Percentiles rank a stretch among this genome's conserved stretches.
These are phyloP conservation scores for Reutealis trisperma DNA, from an alignment of 345 rosid species.

Conservation along the genomic window DNA sequence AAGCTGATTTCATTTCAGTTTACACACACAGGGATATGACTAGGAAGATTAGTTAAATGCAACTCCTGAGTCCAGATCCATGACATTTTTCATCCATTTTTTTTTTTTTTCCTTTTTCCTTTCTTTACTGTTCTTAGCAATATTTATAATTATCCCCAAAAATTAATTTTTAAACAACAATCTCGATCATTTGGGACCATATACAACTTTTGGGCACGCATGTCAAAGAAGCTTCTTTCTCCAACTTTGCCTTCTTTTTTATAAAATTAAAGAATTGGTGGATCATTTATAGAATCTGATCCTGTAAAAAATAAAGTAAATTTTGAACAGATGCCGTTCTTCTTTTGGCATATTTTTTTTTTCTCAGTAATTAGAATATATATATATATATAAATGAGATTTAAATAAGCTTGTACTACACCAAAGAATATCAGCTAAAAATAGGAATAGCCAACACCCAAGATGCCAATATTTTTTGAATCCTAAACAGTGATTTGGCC, in stretches of 20 bases:
- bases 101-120: no score
- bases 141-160: no score
- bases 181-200: neutral
- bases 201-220: constrained; percentile 30
- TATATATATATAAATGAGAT: neutral
- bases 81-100: no score
- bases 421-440: constrained; percentile 1
- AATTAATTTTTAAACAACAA: no score
- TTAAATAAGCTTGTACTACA: neutral
- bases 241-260: neutral
- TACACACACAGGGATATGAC: neutral
- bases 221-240: constrained; percentile 38
- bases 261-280: neutral
- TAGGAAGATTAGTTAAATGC: no score
- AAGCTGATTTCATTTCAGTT: no score
- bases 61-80: no score
- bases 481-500: no score
- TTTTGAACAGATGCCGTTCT: constrained; percentile 35
- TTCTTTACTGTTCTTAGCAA: no score
- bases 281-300: constrained; percentile 36
- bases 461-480: no score
- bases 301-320: constrained; percentile 19
- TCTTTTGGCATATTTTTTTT: neutral
- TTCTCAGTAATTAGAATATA: no score
- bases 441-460: neutral